Conservation (phyloP, 768 basidiomycete species). For the Galerina sulciceps region DNA sequence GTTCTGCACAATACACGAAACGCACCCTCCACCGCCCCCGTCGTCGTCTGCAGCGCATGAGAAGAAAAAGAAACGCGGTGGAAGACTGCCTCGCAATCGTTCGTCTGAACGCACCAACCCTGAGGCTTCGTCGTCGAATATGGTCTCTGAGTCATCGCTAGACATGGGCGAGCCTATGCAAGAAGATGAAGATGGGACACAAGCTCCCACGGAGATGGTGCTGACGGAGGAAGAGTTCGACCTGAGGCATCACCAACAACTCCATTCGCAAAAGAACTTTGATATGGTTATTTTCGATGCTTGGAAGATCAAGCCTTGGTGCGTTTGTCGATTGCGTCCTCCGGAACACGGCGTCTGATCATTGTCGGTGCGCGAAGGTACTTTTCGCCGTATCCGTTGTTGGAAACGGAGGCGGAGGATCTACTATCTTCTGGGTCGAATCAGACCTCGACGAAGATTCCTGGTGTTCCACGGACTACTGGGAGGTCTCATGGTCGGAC, state of each 20-base stretch:
- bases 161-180: constrained; percentile 1
- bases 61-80: constrained; percentile 37
- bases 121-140: constrained; percentile 14
- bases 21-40: constrained; percentile 12
- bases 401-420: constrained; percentile 69
- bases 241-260: constrained; percentile 66
- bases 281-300: constrained; percentile 85
- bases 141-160: constrained; percentile 2
- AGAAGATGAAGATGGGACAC: constrained; percentile 18
- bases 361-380: constrained; percentile 58
- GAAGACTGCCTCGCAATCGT: constrained; percentile 10
- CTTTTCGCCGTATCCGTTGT: constrained; percentile 89
- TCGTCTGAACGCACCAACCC: constrained; percentile 1
- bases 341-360: background rate
- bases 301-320: constrained; percentile 92
- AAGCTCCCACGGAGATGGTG: constrained; percentile 29
- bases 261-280: constrained; percentile 78
- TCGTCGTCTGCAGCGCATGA: constrained; percentile 23
- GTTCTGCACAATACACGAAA: constrained; percentile 35
- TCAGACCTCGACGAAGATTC: constrained; percentile 40
- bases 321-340: constrained; percentile 28
- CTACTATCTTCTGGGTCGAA: constrained; percentile 26
- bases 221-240: constrained; percentile 77
- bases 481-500: constrained; percentile 72
- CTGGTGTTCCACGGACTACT: constrained; percentile 53